A percentile compares a stretch with the other conserved stretches of the same genome.
Evolutionary conservation across 2,329 filamentous ascomycete species (phyloP).

Genomic region (Calonectria pauciramosa): DNA sequence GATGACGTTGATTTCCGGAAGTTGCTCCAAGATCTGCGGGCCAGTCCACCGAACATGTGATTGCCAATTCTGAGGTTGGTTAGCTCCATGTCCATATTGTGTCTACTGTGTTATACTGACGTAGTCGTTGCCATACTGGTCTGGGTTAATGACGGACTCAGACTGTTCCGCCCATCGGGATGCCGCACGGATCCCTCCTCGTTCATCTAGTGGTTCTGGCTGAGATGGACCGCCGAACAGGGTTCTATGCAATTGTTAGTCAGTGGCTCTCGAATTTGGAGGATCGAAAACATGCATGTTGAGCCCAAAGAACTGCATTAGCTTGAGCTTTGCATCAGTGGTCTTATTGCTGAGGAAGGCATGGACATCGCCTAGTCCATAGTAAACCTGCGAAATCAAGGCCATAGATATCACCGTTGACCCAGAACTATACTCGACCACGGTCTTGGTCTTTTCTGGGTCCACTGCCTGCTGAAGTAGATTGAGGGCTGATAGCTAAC

Average conservation of each 20-base stretch:
- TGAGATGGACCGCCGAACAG: constrained; percentile 72
- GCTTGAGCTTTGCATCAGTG: not conserved
- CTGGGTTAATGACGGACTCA: constrained; percentile 63
- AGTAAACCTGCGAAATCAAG: constrained; percentile 65
- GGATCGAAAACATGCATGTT: not conserved
- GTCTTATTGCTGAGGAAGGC: not conserved
- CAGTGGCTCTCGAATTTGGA: not conserved
- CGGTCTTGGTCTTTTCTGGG: constrained; percentile 59
- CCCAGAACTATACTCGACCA: constrained; percentile 73
- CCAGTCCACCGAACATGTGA: constrained; percentile 72
- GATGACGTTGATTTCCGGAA: constrained; percentile 69
- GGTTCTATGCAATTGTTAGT: constrained; percentile 44
- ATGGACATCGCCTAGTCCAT: constrained; percentile 61
- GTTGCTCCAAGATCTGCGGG: constrained; percentile 68
- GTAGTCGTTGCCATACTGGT: constrained; percentile 59
- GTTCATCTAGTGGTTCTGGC: constrained; percentile 65
- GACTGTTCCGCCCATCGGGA: constrained; percentile 57
- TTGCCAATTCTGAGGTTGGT: constrained; percentile 60
- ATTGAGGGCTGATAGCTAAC: not conserved
- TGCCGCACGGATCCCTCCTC: constrained; percentile 67
- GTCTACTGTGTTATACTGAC: not conserved
- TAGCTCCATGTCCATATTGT: constrained; percentile 59
- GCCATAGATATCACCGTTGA: constrained; percentile 74
- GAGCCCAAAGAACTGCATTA: not conserved
- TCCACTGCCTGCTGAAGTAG: not conserved